phyloP scores from a whole-genome alignment of 2,329 filamentous ascomycete species.

The Emmonsiellopsis sp. region DNA sequence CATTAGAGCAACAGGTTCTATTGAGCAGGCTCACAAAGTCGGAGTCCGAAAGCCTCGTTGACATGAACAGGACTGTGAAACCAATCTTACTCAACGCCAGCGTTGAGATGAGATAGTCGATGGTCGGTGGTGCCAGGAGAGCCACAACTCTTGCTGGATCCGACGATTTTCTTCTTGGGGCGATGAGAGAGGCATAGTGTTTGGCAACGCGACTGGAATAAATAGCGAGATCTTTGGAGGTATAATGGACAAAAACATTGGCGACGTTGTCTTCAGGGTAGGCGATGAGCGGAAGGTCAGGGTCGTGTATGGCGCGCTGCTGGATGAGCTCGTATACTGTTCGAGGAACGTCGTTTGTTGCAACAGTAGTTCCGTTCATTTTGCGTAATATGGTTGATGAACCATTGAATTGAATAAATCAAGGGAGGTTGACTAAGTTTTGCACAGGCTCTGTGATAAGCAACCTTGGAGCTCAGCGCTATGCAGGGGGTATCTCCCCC shows the following conservation, averaged over 20 bases:
- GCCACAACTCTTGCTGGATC: constrained; percentile 30
- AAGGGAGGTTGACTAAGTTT: not conserved
- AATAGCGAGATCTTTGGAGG: not conserved
- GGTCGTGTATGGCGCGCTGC: not conserved
- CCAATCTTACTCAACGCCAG: constrained; percentile 48
- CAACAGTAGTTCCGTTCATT: not conserved
- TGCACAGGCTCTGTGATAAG: too few species aligned
- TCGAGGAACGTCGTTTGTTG: not conserved
- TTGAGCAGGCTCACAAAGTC: constrained; percentile 42
- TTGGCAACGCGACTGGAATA: not conserved
- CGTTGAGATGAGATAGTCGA: constrained; percentile 46
- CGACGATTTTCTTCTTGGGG: not conserved
- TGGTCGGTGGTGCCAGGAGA: constrained; percentile 43
- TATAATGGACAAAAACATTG: not conserved
- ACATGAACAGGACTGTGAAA: constrained; percentile 46
- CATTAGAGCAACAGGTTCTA: constrained; percentile 29
- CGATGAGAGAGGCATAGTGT: not conserved
- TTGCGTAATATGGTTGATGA: not conserved
- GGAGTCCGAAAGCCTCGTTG: constrained; percentile 42
- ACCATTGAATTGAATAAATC: not conserved
- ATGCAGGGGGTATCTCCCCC: too few species aligned
- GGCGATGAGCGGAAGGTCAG: not conserved
- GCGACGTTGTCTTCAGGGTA: not conserved
- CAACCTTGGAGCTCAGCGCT: too few species aligned
- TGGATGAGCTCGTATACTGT: not conserved